Evolutionary conservation across 257 asterid species (phyloP), one percentile per base, ranked within the genome.

Genomic region (Leptodermis oblonga): DNA sequence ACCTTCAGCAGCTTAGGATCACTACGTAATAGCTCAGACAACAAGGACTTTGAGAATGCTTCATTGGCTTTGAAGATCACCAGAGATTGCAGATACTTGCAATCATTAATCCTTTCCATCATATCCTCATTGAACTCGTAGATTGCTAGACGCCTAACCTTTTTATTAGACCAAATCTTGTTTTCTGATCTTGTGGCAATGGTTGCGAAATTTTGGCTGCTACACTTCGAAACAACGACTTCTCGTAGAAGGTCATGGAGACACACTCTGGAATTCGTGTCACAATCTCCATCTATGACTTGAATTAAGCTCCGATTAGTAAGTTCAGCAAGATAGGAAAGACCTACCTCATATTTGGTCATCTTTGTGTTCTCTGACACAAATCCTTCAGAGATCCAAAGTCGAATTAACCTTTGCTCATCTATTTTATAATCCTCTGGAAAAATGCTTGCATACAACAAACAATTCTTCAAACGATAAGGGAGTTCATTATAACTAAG

Each of bases 301-400:
- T 76, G 86, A n/a, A 82, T 54, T 46, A 82, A 63, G 65, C 80
- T 76, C 73, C 80, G 56, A 26, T 65, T 63, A 4, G 41, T 3
- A 37, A 82, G 77, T 42, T 75, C 77, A 46, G 54, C 46, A 4
- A 82, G 74, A 46, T 75, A 82, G 6, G 23, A 53, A 17, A 52
- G 37, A 8, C 78, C 83, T 18, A 73, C 76, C 46, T 82, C 82
- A 26, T 66, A 74, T 70, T 42, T 33, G 6, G 62, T 62, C 69
- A 64, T 75, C 12, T 62, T 61, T 11, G 46, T 34, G 51, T 42
- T 59, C 20, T 33, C 59, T 41, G 52, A 54, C 33, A 77, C 78
- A 51, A 81, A 75, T 20, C 83, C 81, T 73, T 81, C 86, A 0
- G 77, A 67, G 42, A 70, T 54, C 86, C 86, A 81, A 22, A 78